These are phyloP conservation scores for Wickerhamiella qilinensis DNA, from an alignment of 805 yeast genomes.

Conservation along the genomic window DNA sequence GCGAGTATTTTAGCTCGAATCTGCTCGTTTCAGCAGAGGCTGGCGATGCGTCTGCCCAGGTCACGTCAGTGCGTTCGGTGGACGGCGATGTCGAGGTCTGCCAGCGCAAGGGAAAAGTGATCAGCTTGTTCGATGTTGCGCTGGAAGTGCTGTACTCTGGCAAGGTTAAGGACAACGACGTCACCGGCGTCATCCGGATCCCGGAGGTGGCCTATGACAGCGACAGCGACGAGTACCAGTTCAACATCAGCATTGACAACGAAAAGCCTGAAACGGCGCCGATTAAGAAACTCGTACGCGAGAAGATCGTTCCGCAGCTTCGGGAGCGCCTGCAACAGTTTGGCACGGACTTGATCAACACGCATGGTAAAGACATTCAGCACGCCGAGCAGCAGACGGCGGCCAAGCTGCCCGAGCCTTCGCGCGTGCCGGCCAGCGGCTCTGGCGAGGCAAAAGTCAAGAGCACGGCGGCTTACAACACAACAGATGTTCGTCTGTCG, in stretches of 20 bases:
- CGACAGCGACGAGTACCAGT: slow-evolving; percentile 71
- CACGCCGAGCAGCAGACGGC: slow-evolving; percentile 26
- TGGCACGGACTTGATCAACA: slow-evolving; percentile 59
- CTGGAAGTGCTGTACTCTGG: slow-evolving; percentile 47
- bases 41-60: slow-evolving; percentile 19
- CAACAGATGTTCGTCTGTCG: slow-evolving; percentile 60
- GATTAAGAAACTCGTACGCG: slow-evolving; percentile 37
- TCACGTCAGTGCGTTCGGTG: slow-evolving; percentile 37
- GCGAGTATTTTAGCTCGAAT: slow-evolving; percentile 50
- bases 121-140: slow-evolving; percentile 72
- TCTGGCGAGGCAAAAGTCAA: slow-evolving; percentile 4
- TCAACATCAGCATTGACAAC: slow-evolving; percentile 49
- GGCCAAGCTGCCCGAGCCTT: slow-evolving; percentile 5
- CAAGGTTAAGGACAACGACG: slow-evolving; percentile 24
- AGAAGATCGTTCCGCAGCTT: slow-evolving; percentile 50
- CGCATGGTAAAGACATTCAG: slow-evolving; percentile 78
- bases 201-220: slow-evolving; percentile 95
- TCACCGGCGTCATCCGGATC: slow-evolving; percentile 57
- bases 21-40: slow-evolving; percentile 30
- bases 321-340: slow-evolving; percentile 45
- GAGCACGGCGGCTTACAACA: slow-evolving; percentile 40
- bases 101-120: slow-evolving; percentile 93
- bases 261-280: slow-evolving; percentile 30
- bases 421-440: slow-evolving; percentile 11
- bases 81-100: slow-evolving; percentile 96